Conservation (phyloP, 345 rosid species). For the Linum tenue region DNA sequence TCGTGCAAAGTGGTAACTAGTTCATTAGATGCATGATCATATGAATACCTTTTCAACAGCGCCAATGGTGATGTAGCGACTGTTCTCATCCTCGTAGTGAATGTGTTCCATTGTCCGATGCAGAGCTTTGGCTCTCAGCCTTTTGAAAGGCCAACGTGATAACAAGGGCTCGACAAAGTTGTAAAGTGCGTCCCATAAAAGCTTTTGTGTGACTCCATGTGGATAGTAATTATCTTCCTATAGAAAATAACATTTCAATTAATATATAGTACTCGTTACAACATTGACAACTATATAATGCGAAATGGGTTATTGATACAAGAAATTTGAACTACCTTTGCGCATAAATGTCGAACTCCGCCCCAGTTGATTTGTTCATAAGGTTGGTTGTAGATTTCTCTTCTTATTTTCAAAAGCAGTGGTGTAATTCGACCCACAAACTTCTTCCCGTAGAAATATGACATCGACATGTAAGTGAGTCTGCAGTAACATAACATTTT, state of each 20-base stretch:
- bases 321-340: neutral
- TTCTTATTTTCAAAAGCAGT: neutral
- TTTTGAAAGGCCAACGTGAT: neutral
- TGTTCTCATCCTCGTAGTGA: neutral
- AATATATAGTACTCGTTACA: neutral
- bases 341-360: neutral
- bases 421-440: neutral
- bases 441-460: neutral
- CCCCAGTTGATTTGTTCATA: neutral
- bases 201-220: neutral
- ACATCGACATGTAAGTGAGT: neutral
- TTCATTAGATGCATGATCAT: too few relatives aligned
- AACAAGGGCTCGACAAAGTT: neutral
- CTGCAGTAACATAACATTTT: neutral
- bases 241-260: too few relatives aligned
- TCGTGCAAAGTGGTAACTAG: too few relatives aligned
- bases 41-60: neutral
- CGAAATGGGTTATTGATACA: neutral
- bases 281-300: neutral
- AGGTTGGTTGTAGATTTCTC: neutral
- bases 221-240: conserved; percentile 1
- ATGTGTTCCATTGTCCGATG: conserved; percentile 3
- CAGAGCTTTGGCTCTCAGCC: neutral
- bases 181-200: neutral
- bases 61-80: conserved; percentile 1